Conservation (phyloP, 2,329 filamentous ascomycete genomes). For the Phialocephala sp. region DNA sequence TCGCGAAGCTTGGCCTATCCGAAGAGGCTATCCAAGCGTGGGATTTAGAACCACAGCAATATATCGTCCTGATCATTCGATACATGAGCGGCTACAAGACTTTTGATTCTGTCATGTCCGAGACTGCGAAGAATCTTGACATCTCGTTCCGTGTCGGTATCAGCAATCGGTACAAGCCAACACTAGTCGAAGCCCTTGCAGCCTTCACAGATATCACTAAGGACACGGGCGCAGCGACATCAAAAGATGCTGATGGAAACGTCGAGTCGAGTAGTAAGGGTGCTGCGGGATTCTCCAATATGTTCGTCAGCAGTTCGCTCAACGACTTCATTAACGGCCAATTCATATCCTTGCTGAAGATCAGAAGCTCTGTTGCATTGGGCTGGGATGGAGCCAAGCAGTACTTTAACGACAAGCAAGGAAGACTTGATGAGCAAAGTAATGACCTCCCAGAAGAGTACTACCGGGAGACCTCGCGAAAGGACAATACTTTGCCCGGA, state of each 20-base stretch:
- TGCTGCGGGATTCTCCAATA: slow-evolving; percentile 52
- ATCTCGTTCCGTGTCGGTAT: slow-evolving; percentile 73
- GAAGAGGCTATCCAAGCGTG: slow-evolving; percentile 79
- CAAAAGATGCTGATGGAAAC: background rate
- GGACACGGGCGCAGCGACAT: slow-evolving; percentile 31
- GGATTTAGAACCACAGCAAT: slow-evolving; percentile 69
- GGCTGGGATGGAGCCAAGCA: slow-evolving; percentile 70
- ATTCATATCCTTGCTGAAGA: slow-evolving; percentile 66
- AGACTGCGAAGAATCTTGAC: slow-evolving; percentile 46
- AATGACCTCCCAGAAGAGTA: slow-evolving; percentile 26
- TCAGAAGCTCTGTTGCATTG: slow-evolving; percentile 57
- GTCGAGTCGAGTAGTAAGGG: slow-evolving; percentile 1
- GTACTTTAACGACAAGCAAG: slow-evolving; percentile 38
- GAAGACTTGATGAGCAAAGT: slow-evolving; percentile 29
- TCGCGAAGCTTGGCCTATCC: slow-evolving; percentile 73
- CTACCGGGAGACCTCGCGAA: slow-evolving; percentile 16
- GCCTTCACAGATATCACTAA: slow-evolving; percentile 45
- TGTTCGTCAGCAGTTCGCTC: slow-evolving; percentile 76
- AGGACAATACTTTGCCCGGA: slow-evolving; percentile 28
- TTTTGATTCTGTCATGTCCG: slow-evolving; percentile 58
- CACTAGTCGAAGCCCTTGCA: slow-evolving; percentile 46
- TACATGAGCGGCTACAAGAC: slow-evolving; percentile 66
- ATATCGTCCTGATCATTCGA: slow-evolving; percentile 74
- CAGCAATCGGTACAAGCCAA: slow-evolving; percentile 75
- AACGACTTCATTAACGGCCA: slow-evolving; percentile 70